Evolutionary conservation across 1,284 basidiomycete genomes (phyloP).

Genomic region (Sphagnurus paluster): DNA sequence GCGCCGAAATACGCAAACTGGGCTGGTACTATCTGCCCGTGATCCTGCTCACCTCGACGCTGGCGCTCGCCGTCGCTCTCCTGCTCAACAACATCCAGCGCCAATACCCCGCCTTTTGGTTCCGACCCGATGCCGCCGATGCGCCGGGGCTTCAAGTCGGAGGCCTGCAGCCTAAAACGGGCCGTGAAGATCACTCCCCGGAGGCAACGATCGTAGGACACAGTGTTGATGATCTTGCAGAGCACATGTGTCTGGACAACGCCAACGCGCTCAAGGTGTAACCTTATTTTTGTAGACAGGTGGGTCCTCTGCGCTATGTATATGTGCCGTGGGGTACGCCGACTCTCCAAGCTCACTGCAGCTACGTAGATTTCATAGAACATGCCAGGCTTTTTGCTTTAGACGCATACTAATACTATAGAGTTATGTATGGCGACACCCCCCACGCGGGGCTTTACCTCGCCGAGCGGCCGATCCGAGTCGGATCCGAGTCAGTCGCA

Average conservation of each 20-base stretch:
- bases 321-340: no score
- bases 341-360: no score
- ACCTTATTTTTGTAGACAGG: background rate
- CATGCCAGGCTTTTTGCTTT: no score
- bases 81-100: conserved; percentile 61
- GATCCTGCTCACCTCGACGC: conserved; percentile 50
- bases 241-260: conserved; percentile 3
- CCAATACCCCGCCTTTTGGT: conserved; percentile 58
- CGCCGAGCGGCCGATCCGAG: no score
- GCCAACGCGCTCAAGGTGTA: conserved; percentile 7
- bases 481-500: no score
- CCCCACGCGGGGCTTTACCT: no score
- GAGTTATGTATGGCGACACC: no score
- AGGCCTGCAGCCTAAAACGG: conserved; percentile 7
- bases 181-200: background rate
- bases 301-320: background rate
- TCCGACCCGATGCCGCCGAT: conserved; percentile 24
- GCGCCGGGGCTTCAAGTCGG: conserved; percentile 19
- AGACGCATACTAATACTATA: no score
- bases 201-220: background rate
- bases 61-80: conserved; percentile 53
- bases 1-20: conserved; percentile 43
- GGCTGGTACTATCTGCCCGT: conserved; percentile 66
- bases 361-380: no score
- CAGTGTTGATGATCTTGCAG: conserved; percentile 5